These are phyloP conservation scores for Agrocybe praecox DNA, from an alignment of 768 basidiomycete species.

Conservation along the genomic window DNA sequence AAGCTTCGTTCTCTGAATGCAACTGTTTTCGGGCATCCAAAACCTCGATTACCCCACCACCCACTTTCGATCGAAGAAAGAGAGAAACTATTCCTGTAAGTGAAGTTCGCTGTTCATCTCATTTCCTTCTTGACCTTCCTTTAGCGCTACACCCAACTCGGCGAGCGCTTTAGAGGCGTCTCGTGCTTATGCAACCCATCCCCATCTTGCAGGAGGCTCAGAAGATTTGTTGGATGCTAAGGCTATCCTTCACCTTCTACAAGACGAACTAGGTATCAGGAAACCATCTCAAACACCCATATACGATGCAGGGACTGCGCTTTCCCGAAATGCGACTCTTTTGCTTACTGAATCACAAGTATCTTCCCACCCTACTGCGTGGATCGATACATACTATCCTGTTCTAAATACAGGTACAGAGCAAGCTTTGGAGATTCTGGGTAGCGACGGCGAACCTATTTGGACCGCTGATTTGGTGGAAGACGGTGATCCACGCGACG, in stretches of 20 bases:
- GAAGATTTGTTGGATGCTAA: slow-evolving; percentile 68
- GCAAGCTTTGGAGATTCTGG: slow-evolving; percentile 67
- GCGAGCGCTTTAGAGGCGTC: slow-evolving; percentile 63
- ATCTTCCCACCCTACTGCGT: slow-evolving; percentile 58
- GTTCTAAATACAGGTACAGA: slow-evolving; percentile 80
- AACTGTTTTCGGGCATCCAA: neutral
- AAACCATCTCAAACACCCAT: slow-evolving; percentile 51
- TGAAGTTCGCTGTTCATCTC: neutral
- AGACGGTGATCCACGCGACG: slow-evolving; percentile 71
- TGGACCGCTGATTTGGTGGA: slow-evolving; percentile 79
- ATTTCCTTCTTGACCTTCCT: neutral
- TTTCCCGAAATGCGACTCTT: slow-evolving; percentile 71
- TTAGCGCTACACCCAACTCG: slow-evolving; percentile 47
- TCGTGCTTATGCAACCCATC: slow-evolving; percentile 61
- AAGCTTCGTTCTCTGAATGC: slow-evolving; percentile 1
- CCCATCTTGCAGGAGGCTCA: slow-evolving; percentile 70
- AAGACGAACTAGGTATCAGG: slow-evolving; percentile 58
- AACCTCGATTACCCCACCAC: slow-evolving; percentile 15
- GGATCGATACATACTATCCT: slow-evolving; percentile 91
- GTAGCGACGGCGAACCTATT: slow-evolving; percentile 47
- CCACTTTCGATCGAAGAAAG: slow-evolving; percentile 24
- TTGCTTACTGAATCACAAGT: slow-evolving; percentile 44
- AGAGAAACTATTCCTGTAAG: slow-evolving; percentile 35
- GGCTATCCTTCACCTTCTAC: slow-evolving; percentile 67
- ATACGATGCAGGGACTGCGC: slow-evolving; percentile 68